Conservation (phyloP, 2,329 filamentous ascomycete species). For the Decorospora gaudefroyi region DNA sequence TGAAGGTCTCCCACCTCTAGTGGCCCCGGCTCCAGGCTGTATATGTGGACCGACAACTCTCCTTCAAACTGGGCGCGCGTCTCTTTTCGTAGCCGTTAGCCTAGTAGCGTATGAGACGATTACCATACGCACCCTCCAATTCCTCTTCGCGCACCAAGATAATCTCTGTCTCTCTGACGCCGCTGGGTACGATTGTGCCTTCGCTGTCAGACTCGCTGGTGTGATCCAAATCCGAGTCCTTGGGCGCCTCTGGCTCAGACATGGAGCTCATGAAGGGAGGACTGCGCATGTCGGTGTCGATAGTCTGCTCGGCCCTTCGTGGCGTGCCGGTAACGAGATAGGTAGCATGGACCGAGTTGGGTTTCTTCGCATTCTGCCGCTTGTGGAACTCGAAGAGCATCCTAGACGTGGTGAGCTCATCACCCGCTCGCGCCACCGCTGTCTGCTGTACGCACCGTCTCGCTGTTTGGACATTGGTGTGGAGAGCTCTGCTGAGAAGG, state of each 20-base stretch:
- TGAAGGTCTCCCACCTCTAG: constrained; percentile 59
- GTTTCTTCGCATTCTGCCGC: constrained; percentile 73
- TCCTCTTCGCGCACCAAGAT: constrained; percentile 73
- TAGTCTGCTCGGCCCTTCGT: constrained; percentile 42
- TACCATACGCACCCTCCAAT: constrained; percentile 61
- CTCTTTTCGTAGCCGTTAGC: constrained; percentile 54
- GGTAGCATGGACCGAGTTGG: constrained; percentile 82
- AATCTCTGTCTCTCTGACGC: constrained; percentile 62
- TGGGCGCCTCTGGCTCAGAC: constrained; percentile 52
- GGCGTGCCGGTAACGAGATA: constrained; percentile 80
- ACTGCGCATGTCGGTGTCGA: constrained; percentile 67
- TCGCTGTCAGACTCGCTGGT: constrained; percentile 35
- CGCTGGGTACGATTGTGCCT: constrained; percentile 45
- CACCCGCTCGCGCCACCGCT: background rate
- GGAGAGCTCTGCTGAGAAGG: constrained; percentile 76
- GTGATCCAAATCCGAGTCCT: constrained; percentile 35
- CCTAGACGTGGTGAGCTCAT: constrained; percentile 52
- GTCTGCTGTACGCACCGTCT: constrained; percentile 75
- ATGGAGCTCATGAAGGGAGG: constrained; percentile 70
- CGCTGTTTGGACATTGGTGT: constrained; percentile 82
- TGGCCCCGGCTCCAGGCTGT: constrained; percentile 75
- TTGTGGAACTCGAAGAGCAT: constrained; percentile 87
- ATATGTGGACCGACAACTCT: constrained; percentile 82
- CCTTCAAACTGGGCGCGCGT: constrained; percentile 69
- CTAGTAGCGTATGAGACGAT: background rate